Base-by-base conservation (phyloP, 495 filamentous ascomycete genomes). In the Darksidea phi region DNA sequence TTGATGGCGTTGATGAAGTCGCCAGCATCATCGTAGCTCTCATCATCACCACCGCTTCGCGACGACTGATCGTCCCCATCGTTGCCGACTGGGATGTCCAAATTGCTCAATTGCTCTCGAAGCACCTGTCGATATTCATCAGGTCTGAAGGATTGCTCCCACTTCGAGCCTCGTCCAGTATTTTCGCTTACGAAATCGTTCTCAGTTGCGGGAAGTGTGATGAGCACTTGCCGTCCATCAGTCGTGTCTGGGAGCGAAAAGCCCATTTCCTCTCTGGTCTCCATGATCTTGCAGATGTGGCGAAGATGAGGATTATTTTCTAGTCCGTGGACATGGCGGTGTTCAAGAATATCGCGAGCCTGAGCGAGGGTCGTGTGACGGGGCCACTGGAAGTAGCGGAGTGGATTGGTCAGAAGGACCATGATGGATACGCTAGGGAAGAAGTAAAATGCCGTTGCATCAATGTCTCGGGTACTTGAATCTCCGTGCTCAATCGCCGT, bases 371-470 rank as follows among this genome's bases (percentile, higher is more conserved):
- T 62, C 0, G 32, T 41, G 25, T 28, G 21, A 11, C 24, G 51
- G 1, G 50, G 34, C n/a, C 23, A 62, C 42, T 54, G 41, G 26
- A 55, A 38, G 41, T 18, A 62, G 10, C 12, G 11, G 1, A 13
- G 26, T 17, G 50, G 50, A 8, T 46, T n/a, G 1, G 11, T 48
- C 12, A 48, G 28, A 4, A 55, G 42, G 2, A 56, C 25, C 8
- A 55, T 48, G 26, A 37, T 49, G 28, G 59, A 54, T 5, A 48
- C 51, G 23, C 8, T 36, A 17, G 50, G 37, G 26, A 55, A 55
- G 45, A 62, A 59, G 32, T 42, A 25, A 42, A 62, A 62, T 13
- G 20, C 25, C n/a, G 41, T 62, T 20, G 55, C 55, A 23, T 15
- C 11, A 25, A 58, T 26, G 1, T 58, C 5, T 10, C 36, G 45